Evolutionary conservation across 2,329 filamentous ascomycete species (phyloP).

Genomic region (Penicillium concentricum): DNA sequence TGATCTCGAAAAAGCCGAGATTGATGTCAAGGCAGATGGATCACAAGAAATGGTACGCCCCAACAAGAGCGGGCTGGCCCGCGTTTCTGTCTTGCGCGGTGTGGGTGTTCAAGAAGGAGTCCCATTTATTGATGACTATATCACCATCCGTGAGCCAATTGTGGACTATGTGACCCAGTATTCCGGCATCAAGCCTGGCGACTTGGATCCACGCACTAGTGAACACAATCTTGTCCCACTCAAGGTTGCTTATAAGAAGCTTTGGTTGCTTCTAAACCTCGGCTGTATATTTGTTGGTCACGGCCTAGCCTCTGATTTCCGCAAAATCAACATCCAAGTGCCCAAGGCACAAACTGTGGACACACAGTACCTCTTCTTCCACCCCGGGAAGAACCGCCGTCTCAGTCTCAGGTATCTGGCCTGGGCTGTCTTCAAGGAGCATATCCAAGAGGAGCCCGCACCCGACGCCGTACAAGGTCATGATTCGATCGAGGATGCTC

Average conservation of each 20-base stretch:
- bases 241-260: constrained; percentile 94
- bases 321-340: constrained; percentile 96
- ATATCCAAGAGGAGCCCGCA: constrained; percentile 78
- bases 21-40: constrained; percentile 93
- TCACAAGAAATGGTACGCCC: constrained; percentile 89
- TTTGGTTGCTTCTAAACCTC: constrained; percentile 93
- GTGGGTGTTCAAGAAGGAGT: constrained; percentile 71
- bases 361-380: constrained; percentile 87
- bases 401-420: constrained; percentile 88
- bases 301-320: constrained; percentile 90
- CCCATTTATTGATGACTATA: constrained; percentile 97
- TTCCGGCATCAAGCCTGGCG: constrained; percentile 83
- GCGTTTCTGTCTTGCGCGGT: constrained; percentile 85
- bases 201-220: constrained; percentile 76
- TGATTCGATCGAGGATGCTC: constrained; percentile 92
- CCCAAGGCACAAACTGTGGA: constrained; percentile 89
- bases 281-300: constrained; percentile 94
- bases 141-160: constrained; percentile 83
- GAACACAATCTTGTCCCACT: constrained; percentile 80
- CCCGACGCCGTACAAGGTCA: constrained; percentile 55
- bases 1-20: constrained; percentile 85
- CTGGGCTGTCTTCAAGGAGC: constrained; percentile 86
- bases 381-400: constrained; percentile 76
- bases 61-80: constrained; percentile 85
- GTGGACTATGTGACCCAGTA: constrained; percentile 94